A percentile compares a stretch with the other conserved stretches of the same genome.
phyloP scores from a whole-genome alignment of 176 grass and related monocot genomes.

The Secale cereale region DNA sequence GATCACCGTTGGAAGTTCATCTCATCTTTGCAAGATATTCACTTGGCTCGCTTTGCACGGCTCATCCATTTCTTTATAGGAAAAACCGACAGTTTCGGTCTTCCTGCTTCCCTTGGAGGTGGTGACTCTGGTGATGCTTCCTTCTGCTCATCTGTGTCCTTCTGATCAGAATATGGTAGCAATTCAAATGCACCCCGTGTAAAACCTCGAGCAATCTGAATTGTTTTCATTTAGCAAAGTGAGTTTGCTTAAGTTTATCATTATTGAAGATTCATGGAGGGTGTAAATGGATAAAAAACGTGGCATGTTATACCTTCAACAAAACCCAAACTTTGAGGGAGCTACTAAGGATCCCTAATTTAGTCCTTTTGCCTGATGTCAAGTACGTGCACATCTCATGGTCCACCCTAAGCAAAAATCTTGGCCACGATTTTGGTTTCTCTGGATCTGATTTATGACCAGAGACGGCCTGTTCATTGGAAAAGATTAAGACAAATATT shows the following conservation, averaged over 20 bases:
- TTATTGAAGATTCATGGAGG: not conserved
- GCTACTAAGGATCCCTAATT: constrained; percentile 76
- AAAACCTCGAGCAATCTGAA: constrained; percentile 64
- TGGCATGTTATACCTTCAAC: constrained; percentile 60
- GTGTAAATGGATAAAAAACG: not conserved
- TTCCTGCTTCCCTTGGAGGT: constrained; percentile 24
- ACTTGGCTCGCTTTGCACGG: constrained; percentile 47
- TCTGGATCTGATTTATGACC: constrained; percentile 46
- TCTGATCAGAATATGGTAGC: constrained; percentile 55
- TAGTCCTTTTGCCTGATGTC: constrained; percentile 75
- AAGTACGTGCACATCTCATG: constrained; percentile 80
- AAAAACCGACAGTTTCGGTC: constrained; percentile 62
- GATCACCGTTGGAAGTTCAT: not conserved
- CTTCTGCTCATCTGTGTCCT: constrained; percentile 48
- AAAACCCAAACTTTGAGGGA: constrained; percentile 92
- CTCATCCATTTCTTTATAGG: constrained; percentile 87
- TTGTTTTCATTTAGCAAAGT: constrained; percentile 13
- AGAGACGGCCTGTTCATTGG: constrained; percentile 58
- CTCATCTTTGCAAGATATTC: not conserved
- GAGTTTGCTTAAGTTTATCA: not conserved
- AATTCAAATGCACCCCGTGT: constrained; percentile 66
- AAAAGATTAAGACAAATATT: constrained; percentile 32
- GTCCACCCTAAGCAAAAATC: constrained; percentile 71
- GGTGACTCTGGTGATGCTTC: constrained; percentile 34
- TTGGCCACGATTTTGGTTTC: constrained; percentile 79